Evolutionary conservation across 768 basidiomycete genomes (phyloP), one percentile per base, ranked within the genome.

Genomic region (Leccinum subgranulosum): DNA sequence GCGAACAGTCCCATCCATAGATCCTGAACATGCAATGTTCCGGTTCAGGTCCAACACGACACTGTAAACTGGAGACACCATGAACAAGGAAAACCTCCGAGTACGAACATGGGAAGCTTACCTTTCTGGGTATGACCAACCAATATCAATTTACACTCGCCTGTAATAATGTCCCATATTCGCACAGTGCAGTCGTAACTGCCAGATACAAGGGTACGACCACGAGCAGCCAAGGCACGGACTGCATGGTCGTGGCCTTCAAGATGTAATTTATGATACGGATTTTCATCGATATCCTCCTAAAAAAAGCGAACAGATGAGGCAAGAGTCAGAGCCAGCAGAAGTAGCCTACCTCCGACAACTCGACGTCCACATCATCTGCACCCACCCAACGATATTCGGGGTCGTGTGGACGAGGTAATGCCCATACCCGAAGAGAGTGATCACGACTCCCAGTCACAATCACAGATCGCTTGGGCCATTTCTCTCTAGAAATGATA

Each of bases 1-100:
- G 50, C 92, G 91, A 60, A 98, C 95, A 2, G 93, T 95, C 48
- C 93, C 91, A 72, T 98, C 96, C 95, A 98, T 96, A 4, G 95
- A 98, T 8, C 96, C 96, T 2, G 97, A 98, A 63, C 92, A 94
- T 27, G 93, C 93, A 69, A 94, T 91, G 54, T 92, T 86, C 19
- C 94, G 90, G 49, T 79, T 77, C 41, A 86, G 81, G 69, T 98
- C 96, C 41, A 95, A 82, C 11, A 95, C 94, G 52, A 98, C 92
- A 70, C 91, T 94, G 77, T 98, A 98, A 5, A 98, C 96, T 94
- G 73, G 19, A 27, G 14, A 53, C 28, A 33, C 41, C 52, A 60
- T 66, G 5, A 60, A 34, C 36, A 57, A 51, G 39, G 56, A 36
- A 48, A 36, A n/a, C 21, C 48, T 1, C 25, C 2, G 46, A 23